Evolutionary conservation across 768 basidiomycete species (phyloP).

Genomic region (Macrocybe gigantea): DNA sequence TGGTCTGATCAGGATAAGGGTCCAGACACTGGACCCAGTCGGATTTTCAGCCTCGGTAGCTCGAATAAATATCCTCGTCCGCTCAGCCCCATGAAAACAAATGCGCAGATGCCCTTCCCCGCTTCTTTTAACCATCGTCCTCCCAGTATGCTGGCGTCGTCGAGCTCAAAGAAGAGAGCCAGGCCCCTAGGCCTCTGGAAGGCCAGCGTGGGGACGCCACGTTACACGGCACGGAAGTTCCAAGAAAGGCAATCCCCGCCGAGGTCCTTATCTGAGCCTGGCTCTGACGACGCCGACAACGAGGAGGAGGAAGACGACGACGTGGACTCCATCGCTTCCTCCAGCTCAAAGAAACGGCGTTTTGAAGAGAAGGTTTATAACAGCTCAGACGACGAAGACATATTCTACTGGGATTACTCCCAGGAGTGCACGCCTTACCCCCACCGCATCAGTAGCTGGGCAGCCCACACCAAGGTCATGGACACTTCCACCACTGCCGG

Average conservation of each 20-base stretch:
- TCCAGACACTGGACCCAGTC: conserved; percentile 9
- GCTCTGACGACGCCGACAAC: conserved; percentile 16
- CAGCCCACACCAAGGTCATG: conserved; percentile 30
- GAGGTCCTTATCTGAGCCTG: conserved; percentile 8
- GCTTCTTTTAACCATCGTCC: conserved; percentile 15
- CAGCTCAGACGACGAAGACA: conserved; percentile 13
- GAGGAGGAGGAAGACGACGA: conserved; percentile 10
- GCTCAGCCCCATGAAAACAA: conserved; percentile 7
- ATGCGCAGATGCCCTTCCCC: conserved; percentile 21
- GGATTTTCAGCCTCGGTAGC: conserved; percentile 9
- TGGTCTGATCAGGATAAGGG: conserved; percentile 8
- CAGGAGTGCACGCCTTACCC: conserved; percentile 17
- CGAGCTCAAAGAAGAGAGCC: conserved; percentile 15
- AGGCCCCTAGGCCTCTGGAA: conserved; percentile 41
- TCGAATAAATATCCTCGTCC: conserved; percentile 17
- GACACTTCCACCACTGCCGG: conserved; percentile 31
- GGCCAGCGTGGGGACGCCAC: conserved; percentile 31
- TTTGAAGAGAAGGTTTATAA: conserved; percentile 8
- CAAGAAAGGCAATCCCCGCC: conserved; percentile 14
- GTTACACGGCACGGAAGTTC: conserved; percentile 15
- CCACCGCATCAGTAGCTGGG: conserved; percentile 24
- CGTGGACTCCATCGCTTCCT: conserved; percentile 6
- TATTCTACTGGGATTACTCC: conserved; percentile 31
- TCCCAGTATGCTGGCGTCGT: conserved; percentile 10
- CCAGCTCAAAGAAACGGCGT: not conserved